These are phyloP conservation scores for Ambrosiella beaveri DNA, from an alignment of 2,329 filamentous ascomycete species.

Conservation along the genomic window DNA sequence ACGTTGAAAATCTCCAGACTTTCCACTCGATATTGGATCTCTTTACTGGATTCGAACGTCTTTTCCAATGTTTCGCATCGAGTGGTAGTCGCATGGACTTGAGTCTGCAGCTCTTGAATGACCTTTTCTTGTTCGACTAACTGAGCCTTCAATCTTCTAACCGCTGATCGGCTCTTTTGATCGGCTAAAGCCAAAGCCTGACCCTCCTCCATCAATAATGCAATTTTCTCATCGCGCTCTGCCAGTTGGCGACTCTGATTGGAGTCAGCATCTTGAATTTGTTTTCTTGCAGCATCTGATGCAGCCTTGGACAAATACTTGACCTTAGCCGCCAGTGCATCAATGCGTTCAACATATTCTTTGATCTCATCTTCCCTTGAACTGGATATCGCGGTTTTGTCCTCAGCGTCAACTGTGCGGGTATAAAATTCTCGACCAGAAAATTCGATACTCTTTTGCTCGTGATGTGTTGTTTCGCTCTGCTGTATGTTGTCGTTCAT, in stretches of 20 bases:
- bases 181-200: constrained; percentile 75
- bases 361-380: constrained; percentile 34
- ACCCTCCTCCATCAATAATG: constrained; percentile 79
- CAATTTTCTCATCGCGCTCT: constrained; percentile 82
- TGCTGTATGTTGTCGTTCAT: background rate
- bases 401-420: constrained; percentile 34
- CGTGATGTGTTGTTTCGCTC: no score
- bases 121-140: constrained; percentile 49
- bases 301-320: constrained; percentile 73
- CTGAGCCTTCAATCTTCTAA: constrained; percentile 63
- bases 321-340: constrained; percentile 79
- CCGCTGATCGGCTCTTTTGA: constrained; percentile 62
- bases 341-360: constrained; percentile 66
- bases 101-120: constrained; percentile 39
- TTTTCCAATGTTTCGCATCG: constrained; percentile 16
- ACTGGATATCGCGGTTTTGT: constrained; percentile 20
- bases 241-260: constrained; percentile 62
- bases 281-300: constrained; percentile 54
- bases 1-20: constrained; percentile 16
- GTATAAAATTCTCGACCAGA: background rate
- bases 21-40: constrained; percentile 29
- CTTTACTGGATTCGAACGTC: constrained; percentile 21
- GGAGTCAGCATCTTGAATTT: constrained; percentile 43
- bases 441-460: background rate
- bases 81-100: background rate